A percentile compares a stretch with the other conserved stretches of the same genome.
Evolutionary conservation across 257 asterid species (phyloP).

Genomic region (Jaltomata sinuosa): DNA sequence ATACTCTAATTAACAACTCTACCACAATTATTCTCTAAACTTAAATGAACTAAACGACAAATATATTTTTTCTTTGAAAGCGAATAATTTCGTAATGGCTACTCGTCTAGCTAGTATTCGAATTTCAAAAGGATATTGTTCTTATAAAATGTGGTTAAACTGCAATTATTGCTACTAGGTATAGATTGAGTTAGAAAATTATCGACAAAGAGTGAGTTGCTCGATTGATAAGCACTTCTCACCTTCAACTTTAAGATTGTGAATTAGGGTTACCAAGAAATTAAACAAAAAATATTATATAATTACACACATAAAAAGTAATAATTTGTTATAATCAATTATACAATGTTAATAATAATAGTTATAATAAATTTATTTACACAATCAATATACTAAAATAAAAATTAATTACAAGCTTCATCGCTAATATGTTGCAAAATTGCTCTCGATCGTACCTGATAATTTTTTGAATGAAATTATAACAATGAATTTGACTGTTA

Average conservation of each 20-base stretch:
- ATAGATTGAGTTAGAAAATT: not conserved
- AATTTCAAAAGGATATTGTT: not conserved
- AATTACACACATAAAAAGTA: not conserved
- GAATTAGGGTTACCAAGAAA: no score
- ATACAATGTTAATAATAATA: no score
- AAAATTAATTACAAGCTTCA: not conserved
- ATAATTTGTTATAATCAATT: not conserved
- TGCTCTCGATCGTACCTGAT: not conserved
- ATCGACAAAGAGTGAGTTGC: no score
- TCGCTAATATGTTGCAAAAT: not conserved
- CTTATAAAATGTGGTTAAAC: not conserved
- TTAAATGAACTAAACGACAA: not conserved
- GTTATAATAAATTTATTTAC: not conserved
- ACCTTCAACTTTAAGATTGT: no score
- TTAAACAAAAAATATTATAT: no score
- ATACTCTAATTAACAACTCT: not conserved
- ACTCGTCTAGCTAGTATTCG: not conserved
- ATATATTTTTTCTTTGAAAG: not conserved
- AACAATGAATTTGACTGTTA: not conserved
- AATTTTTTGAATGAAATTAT: not conserved
- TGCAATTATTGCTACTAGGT: not conserved
- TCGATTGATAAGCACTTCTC: no score
- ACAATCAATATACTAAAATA: not conserved
- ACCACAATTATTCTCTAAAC: not conserved
- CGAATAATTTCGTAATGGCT: not conserved